phyloP scores from a whole-genome alignment of 2,329 filamentous ascomycete species.

The Trichoderma sp. region DNA sequence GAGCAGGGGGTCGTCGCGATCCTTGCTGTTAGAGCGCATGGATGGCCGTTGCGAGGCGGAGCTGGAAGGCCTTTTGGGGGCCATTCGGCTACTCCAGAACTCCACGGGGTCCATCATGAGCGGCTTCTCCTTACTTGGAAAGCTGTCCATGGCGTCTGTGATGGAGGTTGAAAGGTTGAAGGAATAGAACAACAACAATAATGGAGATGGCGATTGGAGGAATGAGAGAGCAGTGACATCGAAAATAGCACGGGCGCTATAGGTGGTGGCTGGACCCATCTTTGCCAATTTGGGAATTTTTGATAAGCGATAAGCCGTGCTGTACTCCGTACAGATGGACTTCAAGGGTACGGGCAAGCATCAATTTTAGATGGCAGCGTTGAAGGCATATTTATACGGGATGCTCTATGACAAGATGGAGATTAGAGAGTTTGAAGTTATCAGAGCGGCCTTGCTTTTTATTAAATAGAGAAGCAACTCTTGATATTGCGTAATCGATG shows the following conservation, averaged over 20 bases:
- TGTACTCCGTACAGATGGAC: too few relatives aligned
- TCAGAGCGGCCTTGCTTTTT: too few relatives aligned
- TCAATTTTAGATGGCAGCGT: too few relatives aligned
- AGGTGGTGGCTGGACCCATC: background rate
- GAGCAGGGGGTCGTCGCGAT: constrained; percentile 26
- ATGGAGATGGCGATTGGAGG: background rate
- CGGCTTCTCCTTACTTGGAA: background rate
- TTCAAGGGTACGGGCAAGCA: too few relatives aligned
- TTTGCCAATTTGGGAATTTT: background rate
- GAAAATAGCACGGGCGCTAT: background rate
- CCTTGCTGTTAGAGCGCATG: constrained; percentile 15
- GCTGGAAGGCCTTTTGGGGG: background rate
- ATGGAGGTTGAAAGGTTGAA: background rate
- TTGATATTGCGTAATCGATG: too few relatives aligned
- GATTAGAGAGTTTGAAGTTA: too few relatives aligned
- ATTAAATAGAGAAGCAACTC: too few relatives aligned
- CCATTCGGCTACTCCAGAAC: constrained; percentile 7
- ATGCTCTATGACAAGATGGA: too few relatives aligned
- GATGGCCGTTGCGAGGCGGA: background rate
- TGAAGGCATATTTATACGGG: too few relatives aligned
- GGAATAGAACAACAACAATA: background rate
- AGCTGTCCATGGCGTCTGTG: background rate
- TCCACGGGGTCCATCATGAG: constrained; percentile 5
- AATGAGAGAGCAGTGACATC: background rate
- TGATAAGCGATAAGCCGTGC: background rate